These are phyloP conservation scores for Trypanosomatidae sp. DNA, from an alignment of 208 protist species.

Conservation along the genomic window DNA sequence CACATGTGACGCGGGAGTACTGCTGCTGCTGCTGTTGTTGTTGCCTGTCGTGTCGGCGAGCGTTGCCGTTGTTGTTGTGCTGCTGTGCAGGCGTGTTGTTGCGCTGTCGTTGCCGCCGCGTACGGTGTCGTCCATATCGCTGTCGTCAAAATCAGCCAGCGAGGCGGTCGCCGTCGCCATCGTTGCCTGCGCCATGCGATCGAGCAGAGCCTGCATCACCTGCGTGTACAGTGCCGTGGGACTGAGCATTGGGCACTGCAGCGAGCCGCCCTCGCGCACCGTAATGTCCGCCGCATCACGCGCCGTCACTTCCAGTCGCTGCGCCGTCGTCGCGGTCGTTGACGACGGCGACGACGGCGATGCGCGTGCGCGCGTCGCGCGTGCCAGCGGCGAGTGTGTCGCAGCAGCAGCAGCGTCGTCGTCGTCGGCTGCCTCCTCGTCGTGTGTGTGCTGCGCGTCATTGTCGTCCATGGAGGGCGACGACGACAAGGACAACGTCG, in stretches of 20 bases:
- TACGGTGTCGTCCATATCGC: constrained; percentile 3
- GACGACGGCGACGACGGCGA: no score
- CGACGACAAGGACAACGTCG: background rate
- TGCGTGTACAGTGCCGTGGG: constrained; percentile 27
- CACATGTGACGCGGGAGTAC: background rate
- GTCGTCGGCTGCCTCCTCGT: no score
- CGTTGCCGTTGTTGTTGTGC: background rate
- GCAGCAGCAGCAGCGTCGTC: no score
- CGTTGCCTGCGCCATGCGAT: constrained; percentile 38
- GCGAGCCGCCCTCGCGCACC: constrained; percentile 33
- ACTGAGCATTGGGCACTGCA: constrained; percentile 37
- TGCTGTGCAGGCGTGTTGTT: background rate
- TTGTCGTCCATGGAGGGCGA: no score
- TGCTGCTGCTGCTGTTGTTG: constrained; percentile 1
- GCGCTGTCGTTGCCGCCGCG: background rate
- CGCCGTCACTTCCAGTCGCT: constrained; percentile 26
- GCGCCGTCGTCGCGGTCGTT: no score
- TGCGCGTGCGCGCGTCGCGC: no score
- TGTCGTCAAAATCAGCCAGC: constrained; percentile 19
- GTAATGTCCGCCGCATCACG: constrained; percentile 50
- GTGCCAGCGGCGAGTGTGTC: no score
- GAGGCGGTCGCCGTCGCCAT: constrained; percentile 17
- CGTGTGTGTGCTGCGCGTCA: no score
- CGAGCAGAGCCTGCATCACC: constrained; percentile 51
- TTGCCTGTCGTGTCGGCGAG: background rate